phyloP scores from a whole-genome alignment of 2,329 filamentous ascomycete species.

The Delphinella strobiligena region DNA sequence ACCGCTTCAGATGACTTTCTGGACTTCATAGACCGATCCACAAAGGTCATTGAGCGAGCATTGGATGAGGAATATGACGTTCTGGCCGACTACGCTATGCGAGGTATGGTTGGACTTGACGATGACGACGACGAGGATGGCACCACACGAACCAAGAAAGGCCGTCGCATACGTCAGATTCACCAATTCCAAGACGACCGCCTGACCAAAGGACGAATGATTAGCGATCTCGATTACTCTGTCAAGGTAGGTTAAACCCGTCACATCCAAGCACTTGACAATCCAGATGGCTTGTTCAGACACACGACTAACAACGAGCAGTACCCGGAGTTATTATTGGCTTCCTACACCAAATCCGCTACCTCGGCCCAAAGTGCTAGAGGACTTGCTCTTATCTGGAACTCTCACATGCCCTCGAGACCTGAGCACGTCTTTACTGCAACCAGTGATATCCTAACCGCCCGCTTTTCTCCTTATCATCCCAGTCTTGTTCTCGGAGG shows the following conservation, averaged over 20 bases:
- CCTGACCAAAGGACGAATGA: constrained; percentile 96
- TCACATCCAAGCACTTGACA: neutral
- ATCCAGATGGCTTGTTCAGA: neutral
- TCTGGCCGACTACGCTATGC: constrained; percentile 82
- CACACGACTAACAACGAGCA: constrained; percentile 21
- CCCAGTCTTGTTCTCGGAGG: constrained; percentile 93
- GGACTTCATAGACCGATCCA: constrained; percentile 89
- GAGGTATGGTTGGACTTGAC: constrained; percentile 61
- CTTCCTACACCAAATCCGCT: constrained; percentile 77
- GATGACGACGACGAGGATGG: constrained; percentile 68
- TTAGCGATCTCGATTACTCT: constrained; percentile 90
- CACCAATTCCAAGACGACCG: constrained; percentile 89
- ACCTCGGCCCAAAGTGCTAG: constrained; percentile 70
- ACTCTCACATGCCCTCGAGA: constrained; percentile 82
- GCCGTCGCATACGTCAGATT: constrained; percentile 70
- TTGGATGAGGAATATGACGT: constrained; percentile 95
- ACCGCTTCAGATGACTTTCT: constrained; percentile 87
- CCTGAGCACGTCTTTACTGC: constrained; percentile 96
- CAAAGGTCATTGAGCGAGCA: constrained; percentile 92
- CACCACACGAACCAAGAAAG: constrained; percentile 57
- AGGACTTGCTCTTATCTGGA: constrained; percentile 93
- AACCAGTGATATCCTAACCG: constrained; percentile 86
- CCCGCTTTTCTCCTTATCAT: constrained; percentile 97
- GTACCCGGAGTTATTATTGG: constrained; percentile 83
- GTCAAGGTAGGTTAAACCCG: constrained; percentile 49